Evolutionary conservation across 1,284 basidiomycete genomes (phyloP), one percentile per base, ranked within the genome.

Genomic region (Marasmius oreades): DNA sequence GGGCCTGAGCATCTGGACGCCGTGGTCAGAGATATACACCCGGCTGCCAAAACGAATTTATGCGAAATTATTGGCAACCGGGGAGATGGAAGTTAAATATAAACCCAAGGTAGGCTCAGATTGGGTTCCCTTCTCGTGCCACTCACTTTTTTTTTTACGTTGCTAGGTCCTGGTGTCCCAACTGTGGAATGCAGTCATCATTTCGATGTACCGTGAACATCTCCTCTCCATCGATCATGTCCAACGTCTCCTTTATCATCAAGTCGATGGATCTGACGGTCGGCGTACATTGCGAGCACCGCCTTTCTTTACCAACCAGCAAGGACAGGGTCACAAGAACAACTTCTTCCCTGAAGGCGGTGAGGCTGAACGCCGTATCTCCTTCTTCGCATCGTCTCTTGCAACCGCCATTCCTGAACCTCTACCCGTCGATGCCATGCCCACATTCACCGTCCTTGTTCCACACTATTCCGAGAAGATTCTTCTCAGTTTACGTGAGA

Each of bases 381-480:
- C 93, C 10, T 98, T 98, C 84, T 97, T 98, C 68, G 92, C 95
- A 1, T 94, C 94, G 47, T 97, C 94, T 8, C 81, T 98, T 60
- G 96, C 95, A 20, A 97, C 93, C 20, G 84, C 92, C 7, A 84
- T 97, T 51, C 95, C 95, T 10, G 94, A 96, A 66, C 90, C 95
- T 8, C 81, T 97, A 37, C 92, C 95, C 8, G 89, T 98, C 60
- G 95, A 98, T 66, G 87, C 93, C 24, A 98, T 98, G 95, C 95
- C 95, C 11, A 97, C 95, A 0, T 98, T 96, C 74, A 97, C 95
- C 18, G 95, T 98, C 53, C 84, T 98, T 44, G 92, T 95, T 0
- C 95, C 95, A 16, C 95, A 98, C 74, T 97, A 98, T 72, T 96
- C 94, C 12, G 95, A 98, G 73, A 98, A 97, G 74, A 98, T 97